phyloP scores from a whole-genome alignment of 2,329 filamentous ascomycete species.

The Colletotrichum sp. region DNA sequence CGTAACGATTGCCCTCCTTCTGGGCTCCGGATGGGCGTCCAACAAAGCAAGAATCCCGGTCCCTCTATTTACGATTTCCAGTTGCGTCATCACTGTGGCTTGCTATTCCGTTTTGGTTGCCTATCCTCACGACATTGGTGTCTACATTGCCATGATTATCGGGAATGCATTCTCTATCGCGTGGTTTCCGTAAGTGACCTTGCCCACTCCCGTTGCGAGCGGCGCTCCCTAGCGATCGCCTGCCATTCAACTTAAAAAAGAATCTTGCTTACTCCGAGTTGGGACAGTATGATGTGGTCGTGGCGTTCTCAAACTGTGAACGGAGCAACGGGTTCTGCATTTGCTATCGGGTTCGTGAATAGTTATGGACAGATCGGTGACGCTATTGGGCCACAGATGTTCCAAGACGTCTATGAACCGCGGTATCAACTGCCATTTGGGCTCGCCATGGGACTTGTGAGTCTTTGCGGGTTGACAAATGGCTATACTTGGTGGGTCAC shows the following conservation, averaged over 20 bases:
- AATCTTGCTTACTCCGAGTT: not conserved
- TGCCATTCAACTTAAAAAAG: fast-evolving
- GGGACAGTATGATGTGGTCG: not conserved
- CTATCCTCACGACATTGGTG: not conserved
- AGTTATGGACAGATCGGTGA: not conserved
- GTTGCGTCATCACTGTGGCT: not conserved
- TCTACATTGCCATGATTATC: not conserved
- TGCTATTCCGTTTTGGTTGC: not conserved
- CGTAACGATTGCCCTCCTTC: not conserved
- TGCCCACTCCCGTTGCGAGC: not conserved
- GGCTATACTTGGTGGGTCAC: not conserved
- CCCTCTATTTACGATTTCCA: not conserved
- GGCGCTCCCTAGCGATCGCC: not conserved
- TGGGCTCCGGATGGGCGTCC: not conserved
- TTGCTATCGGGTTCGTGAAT: not conserved
- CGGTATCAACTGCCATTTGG: not conserved
- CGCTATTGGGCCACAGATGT: not conserved
- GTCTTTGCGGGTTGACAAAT: not conserved
- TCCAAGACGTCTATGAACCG: not conserved
- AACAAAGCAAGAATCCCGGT: not conserved
- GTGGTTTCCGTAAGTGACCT: not conserved
- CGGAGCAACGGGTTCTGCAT: not conserved
- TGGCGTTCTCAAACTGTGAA: not conserved
- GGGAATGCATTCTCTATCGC: not conserved
- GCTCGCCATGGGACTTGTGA: not conserved